Evolutionary conservation across 2,329 filamentous ascomycete species (phyloP), one percentile per base, ranked within the genome.

Genomic region (Reticulascus tulasneorum): DNA sequence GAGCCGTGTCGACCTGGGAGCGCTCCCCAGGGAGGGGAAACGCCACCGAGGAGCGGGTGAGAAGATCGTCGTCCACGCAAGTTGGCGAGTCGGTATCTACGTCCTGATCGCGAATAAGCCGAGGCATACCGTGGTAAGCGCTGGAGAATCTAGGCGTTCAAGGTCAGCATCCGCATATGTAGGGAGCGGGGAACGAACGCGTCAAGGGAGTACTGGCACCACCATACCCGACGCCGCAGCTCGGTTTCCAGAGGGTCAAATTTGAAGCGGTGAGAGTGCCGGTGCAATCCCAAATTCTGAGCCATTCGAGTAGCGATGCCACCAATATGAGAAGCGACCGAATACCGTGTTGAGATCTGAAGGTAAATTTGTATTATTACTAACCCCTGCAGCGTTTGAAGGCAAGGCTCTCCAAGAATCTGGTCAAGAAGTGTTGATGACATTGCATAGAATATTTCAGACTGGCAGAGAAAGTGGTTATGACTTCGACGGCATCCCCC

Each of bases 171-270:
- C 17, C 13, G n/a, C 6, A 19, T 5, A 4, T 16, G 5, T 3
- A 9, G 15, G 6, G 12, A 9, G 16, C 9, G 12, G 18, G n/a
- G 7, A 7, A 31, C 49, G 12, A 34, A 53, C 48, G 42, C 29
- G 15, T 53, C 51, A 6, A 53, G 42, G 4, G 50, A 43, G 27
- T 51, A 53, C 16, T 53, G 50, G 6, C 49, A 52, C 51, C 48
- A 53, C 50, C 51, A 53, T 4, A 45, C 41, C 6, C 50, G 38
- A 4, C 50, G 41, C 20, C 51, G 29, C 2, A 53, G 33, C 12
- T 53, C 48, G 1, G 50, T 53, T 19, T 53, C 50, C 4, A 51
- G 38, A 2, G 51, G 50, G 6, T 51, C 46, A 9, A 52, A 53
- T 10, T 46, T 53, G 41, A 53, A 53, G 3, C 51, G 40, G 16